Conservation (phyloP, 768 basidiomycete genomes). For the Glaciozyma martinii region DNA sequence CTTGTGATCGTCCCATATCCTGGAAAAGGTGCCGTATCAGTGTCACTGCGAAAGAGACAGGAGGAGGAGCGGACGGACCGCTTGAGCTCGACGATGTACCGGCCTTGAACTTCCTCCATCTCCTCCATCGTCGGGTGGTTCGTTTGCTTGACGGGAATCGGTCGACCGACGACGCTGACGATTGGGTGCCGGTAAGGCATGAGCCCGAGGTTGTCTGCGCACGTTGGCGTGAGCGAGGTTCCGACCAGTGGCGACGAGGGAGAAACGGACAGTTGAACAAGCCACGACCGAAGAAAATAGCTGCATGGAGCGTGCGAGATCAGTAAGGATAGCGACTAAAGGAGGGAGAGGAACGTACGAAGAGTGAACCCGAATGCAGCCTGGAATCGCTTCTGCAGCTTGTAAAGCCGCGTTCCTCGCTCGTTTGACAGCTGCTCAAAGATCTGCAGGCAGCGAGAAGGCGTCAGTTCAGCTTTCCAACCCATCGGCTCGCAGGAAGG, state of each 20-base stretch:
- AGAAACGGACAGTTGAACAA: conserved; percentile 74
- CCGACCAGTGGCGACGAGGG: not conserved
- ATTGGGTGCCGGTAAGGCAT: conserved; percentile 94
- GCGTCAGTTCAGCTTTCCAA: not conserved
- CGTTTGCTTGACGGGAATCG: conserved; percentile 66
- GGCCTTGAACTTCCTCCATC: conserved; percentile 63
- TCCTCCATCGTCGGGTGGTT: conserved; percentile 77
- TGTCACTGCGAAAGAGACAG: not conserved
- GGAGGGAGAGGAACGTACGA: conserved; percentile 37
- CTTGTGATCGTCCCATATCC: conserved; percentile 30
- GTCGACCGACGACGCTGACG: conserved; percentile 87
- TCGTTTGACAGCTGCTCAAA: conserved; percentile 95
- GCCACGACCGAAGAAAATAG: conserved; percentile 93
- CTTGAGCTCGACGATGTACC: conserved; percentile 79
- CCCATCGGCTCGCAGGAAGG: too few relatives aligned
- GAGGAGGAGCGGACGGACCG: not conserved
- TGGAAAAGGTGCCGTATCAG: not conserved
- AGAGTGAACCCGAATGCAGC: conserved; percentile 88
- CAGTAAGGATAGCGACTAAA: too few relatives aligned
- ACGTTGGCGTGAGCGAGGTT: not conserved
- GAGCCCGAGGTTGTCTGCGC: conserved; percentile 78
- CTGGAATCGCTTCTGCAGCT: conserved; percentile 83
- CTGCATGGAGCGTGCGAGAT: not conserved
- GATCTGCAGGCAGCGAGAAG: conserved; percentile 57
- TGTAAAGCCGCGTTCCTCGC: conserved; percentile 77